Evolutionary conservation across 2,329 filamentous ascomycete species (phyloP), one percentile per base, ranked within the genome.

Genomic region (Arthrobotrys conoides): DNA sequence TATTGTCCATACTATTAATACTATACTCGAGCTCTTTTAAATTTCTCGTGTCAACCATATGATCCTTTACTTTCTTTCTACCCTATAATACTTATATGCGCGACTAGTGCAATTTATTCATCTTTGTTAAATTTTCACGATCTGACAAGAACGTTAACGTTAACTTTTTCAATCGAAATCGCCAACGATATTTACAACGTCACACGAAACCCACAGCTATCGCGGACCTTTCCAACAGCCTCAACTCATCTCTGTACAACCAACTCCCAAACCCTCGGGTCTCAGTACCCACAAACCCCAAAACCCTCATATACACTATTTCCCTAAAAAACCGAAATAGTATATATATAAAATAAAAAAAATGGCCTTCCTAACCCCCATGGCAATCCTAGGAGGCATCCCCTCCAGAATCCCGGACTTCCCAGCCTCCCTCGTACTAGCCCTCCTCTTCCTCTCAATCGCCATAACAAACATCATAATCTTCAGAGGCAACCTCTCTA

Each of bases 381-480:
- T 61, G 53, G 75, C 75, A 53, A 6, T 78, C 5, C 20, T 78
- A 14, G 75, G 75, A 33, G 75, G 75, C 24, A 65, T 78, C 27
- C 75, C 75, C 33, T 48, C 57, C 68, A 78, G 72, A 68, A 78
- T 72, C 38, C 75, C 75, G 12, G 75, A 78, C 57, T 78, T 78
- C 48, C 75, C 75, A 1, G 75, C 75, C 36, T 72, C 75, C 10
- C 48, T 78, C 9, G 75, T 78, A 53, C 68, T 78, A n/a, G 75
- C 75, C 16, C 16, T 78, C 14, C 24, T 55, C 18, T 78, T 78
- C 55, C 46, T 78, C 53, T 46, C 75, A n/a, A 27, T 78, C 64
- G 75, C 75, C 12, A 65, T 78, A 24, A 78, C 75, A 53, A 78
- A 78, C 63, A 78, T 78, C 53, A 38, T 64, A 24, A 78, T 78